Percentiles rank a stretch among this genome's conserved stretches.
Evolutionary conservation across 139 green algal species (phyloP).

Genomic region (Chlamydomonas sphaeroides): DNA sequence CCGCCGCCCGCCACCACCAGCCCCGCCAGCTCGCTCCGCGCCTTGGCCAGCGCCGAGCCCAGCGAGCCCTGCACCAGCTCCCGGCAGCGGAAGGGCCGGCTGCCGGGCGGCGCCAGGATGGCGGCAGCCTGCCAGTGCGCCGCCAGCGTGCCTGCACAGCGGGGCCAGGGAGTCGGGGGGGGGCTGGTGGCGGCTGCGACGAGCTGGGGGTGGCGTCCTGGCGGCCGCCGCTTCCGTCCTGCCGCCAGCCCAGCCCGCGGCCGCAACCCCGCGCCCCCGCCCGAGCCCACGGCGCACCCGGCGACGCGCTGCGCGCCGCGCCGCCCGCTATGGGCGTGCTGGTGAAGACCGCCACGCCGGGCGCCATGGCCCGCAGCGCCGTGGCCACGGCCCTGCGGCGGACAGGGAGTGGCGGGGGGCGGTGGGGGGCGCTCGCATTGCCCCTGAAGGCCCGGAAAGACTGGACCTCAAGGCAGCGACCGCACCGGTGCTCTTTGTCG

Average conservation of each 20-base stretch:
- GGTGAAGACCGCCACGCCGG: conserved; percentile 76
- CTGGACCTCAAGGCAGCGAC: too few relatives aligned
- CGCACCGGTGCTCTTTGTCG: conserved; percentile 85
- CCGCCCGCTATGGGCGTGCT: conserved; percentile 73
- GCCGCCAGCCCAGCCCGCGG: too few relatives aligned
- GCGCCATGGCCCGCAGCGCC: conserved; percentile 52
- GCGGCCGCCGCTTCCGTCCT: too few relatives aligned
- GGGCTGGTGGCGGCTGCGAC: too few relatives aligned
- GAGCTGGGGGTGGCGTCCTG: too few relatives aligned
- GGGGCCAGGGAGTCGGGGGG: background rate
- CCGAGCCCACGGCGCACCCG: too few relatives aligned
- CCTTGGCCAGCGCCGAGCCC: conserved; percentile 65
- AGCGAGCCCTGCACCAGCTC: conserved; percentile 80
- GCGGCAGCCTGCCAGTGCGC: conserved; percentile 72
- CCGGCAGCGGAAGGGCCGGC: conserved; percentile 47
- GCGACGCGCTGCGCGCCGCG: conserved; percentile 51
- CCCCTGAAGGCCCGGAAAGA: too few relatives aligned
- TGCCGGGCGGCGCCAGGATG: conserved; percentile 45
- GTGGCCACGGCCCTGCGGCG: conserved; percentile 54
- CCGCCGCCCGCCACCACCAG: background rate
- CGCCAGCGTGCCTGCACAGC: conserved; percentile 54
- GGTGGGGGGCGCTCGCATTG: too few relatives aligned
- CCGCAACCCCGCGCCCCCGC: too few relatives aligned
- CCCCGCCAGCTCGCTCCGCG: conserved; percentile 63
- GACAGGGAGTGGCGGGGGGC: too few relatives aligned